phyloP scores from a whole-genome alignment of 306 rosid species.

The Comarum palustre region DNA sequence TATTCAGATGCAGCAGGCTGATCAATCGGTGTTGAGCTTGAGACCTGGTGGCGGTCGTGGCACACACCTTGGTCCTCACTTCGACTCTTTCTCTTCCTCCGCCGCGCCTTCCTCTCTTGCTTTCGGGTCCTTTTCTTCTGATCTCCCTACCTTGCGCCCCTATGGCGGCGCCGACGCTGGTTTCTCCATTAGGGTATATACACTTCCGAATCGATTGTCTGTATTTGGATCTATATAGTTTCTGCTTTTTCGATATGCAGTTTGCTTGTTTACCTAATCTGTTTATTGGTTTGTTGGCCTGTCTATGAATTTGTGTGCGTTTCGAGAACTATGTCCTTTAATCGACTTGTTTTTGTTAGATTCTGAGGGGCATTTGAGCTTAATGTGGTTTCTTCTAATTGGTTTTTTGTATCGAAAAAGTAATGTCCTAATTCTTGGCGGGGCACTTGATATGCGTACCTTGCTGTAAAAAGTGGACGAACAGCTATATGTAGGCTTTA shows the following conservation, averaged over 20 bases:
- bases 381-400: no score
- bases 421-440: conserved; percentile 85
- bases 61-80: conserved; percentile 70
- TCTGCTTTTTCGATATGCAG: neutral
- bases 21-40: conserved; percentile 76
- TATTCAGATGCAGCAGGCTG: conserved; percentile 89
- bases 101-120: conserved; percentile 43
- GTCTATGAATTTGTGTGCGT: neutral
- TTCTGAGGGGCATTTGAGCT: neutral
- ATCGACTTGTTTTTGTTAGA: neutral
- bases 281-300: neutral
- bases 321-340: neutral
- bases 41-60: conserved; percentile 99
- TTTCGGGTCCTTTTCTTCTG: conserved; percentile 66
- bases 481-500: conserved; percentile 61
- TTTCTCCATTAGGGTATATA: conserved; percentile 60
- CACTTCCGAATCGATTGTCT: conserved; percentile 4
- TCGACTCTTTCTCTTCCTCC: conserved; percentile 57
- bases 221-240: conserved; percentile 18
- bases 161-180: conserved; percentile 46
- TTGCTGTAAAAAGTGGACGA: conserved; percentile 76
- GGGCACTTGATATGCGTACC: conserved; percentile 67
- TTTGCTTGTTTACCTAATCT: neutral
- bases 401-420: no score
- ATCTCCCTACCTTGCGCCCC: conserved; percentile 56